Evolutionary conservation across 2,329 filamentous ascomycete genomes (phyloP).

Genomic region (Fusarium albosuccineum): DNA sequence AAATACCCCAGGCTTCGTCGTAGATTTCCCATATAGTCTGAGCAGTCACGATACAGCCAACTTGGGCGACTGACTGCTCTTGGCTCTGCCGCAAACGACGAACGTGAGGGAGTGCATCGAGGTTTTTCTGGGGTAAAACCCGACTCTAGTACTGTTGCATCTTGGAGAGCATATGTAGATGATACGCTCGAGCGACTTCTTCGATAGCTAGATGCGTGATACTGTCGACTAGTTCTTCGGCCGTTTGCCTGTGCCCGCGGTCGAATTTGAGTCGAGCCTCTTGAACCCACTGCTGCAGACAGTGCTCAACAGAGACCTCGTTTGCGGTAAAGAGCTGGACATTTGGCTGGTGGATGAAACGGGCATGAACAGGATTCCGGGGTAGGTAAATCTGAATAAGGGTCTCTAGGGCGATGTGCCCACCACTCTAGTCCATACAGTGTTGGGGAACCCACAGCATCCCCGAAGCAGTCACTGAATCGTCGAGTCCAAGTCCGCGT

Average conservation of each 20-base stretch:
- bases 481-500: slow-evolving; percentile 1
- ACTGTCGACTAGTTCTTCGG: background rate
- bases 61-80: background rate
- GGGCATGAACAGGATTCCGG: background rate
- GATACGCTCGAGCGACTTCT: slow-evolving; percentile 12
- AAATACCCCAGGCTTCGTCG: slow-evolving; percentile 5
- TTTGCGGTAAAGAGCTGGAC: slow-evolving; percentile 1
- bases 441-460: background rate
- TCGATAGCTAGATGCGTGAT: background rate
- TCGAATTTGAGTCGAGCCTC: background rate
- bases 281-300: background rate
- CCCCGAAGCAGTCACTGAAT: background rate
- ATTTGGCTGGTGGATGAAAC: background rate
- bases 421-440: background rate
- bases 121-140: background rate
- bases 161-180: slow-evolving; percentile 10
- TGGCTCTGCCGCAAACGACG: background rate
- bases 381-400: background rate
- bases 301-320: background rate
- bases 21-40: slow-evolving; percentile 11
- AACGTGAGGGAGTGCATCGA: background rate
- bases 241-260: background rate
- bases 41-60: slow-evolving; percentile 6
- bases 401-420: slow-evolving; percentile 1
- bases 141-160: slow-evolving; percentile 3